These are phyloP conservation scores for Arthroderma uncinatum DNA, from an alignment of 2,329 filamentous ascomycete species.

Conservation along the genomic window DNA sequence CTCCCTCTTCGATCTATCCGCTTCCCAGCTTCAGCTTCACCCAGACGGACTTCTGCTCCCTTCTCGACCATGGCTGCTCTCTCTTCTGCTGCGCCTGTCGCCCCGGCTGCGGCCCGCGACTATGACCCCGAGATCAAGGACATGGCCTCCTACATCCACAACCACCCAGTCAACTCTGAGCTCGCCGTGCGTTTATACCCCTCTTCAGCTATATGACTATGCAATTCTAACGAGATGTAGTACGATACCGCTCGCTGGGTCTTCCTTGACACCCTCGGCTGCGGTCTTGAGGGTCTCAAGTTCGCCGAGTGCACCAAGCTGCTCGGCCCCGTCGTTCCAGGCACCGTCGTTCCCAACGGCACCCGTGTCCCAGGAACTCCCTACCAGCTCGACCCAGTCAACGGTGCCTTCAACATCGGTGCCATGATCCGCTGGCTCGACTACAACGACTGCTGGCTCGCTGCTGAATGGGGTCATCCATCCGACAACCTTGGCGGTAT, in stretches of 20 bases:
- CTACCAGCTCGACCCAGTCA: constrained; percentile 89
- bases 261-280: constrained; percentile 92
- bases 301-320: constrained; percentile 96
- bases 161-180: constrained; percentile 80
- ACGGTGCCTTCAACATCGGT: constrained; percentile 96
- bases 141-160: constrained; percentile 90
- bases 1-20: constrained; percentile 32
- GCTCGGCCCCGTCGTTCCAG: constrained; percentile 80
- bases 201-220: not conserved
- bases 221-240: constrained; percentile 37
- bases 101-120: constrained; percentile 36
- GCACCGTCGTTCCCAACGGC: constrained; percentile 84
- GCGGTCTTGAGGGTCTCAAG: constrained; percentile 84
- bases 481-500: constrained; percentile 98
- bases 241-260: constrained; percentile 95
- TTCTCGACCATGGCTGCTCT: constrained; percentile 37
- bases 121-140: constrained; percentile 92
- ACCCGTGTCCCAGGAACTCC: constrained; percentile 82
- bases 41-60: constrained; percentile 21
- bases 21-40: constrained; percentile 25
- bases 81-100: constrained; percentile 27
- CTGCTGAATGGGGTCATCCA: constrained; percentile 96
- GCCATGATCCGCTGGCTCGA: constrained; percentile 98
- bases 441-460: constrained; percentile 99
- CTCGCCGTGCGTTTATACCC: constrained; percentile 58